Conservation (phyloP, 345 rosid genomes). For the Syzygium aromaticum region DNA sequence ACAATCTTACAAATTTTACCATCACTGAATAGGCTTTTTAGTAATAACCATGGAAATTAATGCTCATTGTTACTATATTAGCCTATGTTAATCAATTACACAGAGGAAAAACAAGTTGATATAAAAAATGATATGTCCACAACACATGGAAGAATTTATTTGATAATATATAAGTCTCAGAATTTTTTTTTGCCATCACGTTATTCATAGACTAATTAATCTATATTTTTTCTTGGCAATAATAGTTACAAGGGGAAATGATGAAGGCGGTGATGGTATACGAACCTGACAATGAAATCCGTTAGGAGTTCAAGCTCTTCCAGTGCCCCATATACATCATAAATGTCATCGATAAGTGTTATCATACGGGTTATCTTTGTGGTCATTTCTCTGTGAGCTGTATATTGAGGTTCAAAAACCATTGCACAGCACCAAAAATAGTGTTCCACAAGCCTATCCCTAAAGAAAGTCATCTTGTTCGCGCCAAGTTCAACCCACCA, state of each 20-base stretch:
- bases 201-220: neutral
- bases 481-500: slow-evolving; percentile 14
- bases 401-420: slow-evolving; percentile 6
- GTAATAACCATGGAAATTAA: neutral
- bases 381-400: neutral
- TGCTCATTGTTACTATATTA: neutral
- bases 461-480: slow-evolving; percentile 1
- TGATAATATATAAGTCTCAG: neutral
- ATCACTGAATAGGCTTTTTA: neutral
- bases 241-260: neutral
- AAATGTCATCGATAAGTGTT: neutral
- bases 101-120: neutral
- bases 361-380: neutral
- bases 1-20: neutral
- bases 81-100: neutral
- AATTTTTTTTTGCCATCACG: neutral
- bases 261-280: neutral
- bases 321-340: neutral
- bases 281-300: slow-evolving; percentile 6
- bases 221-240: accelerated
- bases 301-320: slow-evolving; percentile 15
- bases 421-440: neutral
- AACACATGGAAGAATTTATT: neutral
- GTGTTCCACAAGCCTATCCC: slow-evolving; percentile 9
- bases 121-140: neutral